Conservation (phyloP, 1,284 basidiomycete species). For the Apiotrichum montevideense region DNA sequence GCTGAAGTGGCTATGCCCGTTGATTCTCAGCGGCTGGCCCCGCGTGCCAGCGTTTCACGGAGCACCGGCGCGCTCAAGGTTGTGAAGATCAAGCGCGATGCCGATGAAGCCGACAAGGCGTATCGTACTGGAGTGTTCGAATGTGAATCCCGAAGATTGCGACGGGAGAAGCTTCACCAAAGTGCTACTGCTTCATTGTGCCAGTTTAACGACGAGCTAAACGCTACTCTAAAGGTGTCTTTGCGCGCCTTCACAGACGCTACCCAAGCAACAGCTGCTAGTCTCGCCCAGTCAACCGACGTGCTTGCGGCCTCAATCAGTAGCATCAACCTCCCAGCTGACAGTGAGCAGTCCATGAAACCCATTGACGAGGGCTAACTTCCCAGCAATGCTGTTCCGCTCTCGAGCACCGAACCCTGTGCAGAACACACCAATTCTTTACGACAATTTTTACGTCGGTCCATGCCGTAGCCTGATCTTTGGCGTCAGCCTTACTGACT, state of each 20-base stretch:
- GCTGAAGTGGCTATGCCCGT: neutral
- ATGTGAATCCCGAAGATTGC: conserved; percentile 81
- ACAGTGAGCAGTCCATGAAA: conserved; percentile 39
- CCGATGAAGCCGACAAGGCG: conserved; percentile 91
- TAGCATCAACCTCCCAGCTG: conserved; percentile 63
- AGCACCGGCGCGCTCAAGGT: conserved; percentile 55
- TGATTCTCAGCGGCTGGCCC: neutral
- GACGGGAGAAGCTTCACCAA: conserved; percentile 72
- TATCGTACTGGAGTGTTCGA: conserved; percentile 89
- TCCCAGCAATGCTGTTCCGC: conserved; percentile 12
- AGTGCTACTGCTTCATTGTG: conserved; percentile 78
- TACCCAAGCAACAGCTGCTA: conserved; percentile 50
- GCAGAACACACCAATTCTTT: conserved; percentile 26
- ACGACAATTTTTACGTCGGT: conserved; percentile 56
- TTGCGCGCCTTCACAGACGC: conserved; percentile 71
- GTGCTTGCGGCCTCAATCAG: conserved; percentile 51
- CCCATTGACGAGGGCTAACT: conserved; percentile 35
- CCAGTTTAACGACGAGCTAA: conserved; percentile 69
- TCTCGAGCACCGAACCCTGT: conserved; percentile 4
- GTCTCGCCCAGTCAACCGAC: conserved; percentile 55
- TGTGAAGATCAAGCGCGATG: conserved; percentile 77
- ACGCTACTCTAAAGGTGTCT: conserved; percentile 58
- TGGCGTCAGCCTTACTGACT: conserved; percentile 84
- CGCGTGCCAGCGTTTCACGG: neutral
- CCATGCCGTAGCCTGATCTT: conserved; percentile 76